These are phyloP conservation scores for Neoconidiobolus thromboides DNA, from an alignment of 371 early-diverging fungal species.

Conservation along the genomic window DNA sequence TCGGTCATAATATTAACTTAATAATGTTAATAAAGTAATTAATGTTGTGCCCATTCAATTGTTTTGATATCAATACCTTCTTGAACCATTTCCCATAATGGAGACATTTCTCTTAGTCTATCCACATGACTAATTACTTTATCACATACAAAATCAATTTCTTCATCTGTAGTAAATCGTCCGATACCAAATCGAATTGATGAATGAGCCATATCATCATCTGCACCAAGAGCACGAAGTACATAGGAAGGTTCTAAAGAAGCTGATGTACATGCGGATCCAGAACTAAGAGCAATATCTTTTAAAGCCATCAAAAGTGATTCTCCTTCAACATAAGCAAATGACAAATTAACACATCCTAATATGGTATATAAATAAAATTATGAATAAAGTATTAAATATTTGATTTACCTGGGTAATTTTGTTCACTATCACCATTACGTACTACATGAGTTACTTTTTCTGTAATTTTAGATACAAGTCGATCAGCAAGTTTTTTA, in stretches of 20 bases:
- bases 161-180: conserved; percentile 93
- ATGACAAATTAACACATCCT: conserved; percentile 97
- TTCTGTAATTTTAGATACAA: conserved; percentile 59
- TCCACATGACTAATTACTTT: conserved; percentile 80
- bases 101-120: conserved; percentile 91
- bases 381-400: not conserved
- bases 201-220: conserved; percentile 97
- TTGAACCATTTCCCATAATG: conserved; percentile 98
- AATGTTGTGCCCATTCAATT: conserved; percentile 86
- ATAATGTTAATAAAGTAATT: conserved; percentile 6
- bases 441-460: conserved; percentile 65
- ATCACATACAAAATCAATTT: conserved; percentile 83
- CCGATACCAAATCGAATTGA: conserved; percentile 98
- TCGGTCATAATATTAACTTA: no score
- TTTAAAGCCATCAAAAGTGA: conserved; percentile 97
- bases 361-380: conserved; percentile 3
- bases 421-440: conserved; percentile 65
- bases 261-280: conserved; percentile 98
- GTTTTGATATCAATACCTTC: conserved; percentile 84
- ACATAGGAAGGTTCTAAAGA: conserved; percentile 98
- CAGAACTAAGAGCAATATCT: conserved; percentile 93
- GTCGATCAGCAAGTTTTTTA: conserved; percentile 46
- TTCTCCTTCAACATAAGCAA: conserved; percentile 99
- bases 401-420: conserved; percentile 45
- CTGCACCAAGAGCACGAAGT: conserved; percentile 93